Evolutionary conservation across 495 filamentous ascomycete genomes (phyloP).

Genomic region (Penicillium canariense): DNA sequence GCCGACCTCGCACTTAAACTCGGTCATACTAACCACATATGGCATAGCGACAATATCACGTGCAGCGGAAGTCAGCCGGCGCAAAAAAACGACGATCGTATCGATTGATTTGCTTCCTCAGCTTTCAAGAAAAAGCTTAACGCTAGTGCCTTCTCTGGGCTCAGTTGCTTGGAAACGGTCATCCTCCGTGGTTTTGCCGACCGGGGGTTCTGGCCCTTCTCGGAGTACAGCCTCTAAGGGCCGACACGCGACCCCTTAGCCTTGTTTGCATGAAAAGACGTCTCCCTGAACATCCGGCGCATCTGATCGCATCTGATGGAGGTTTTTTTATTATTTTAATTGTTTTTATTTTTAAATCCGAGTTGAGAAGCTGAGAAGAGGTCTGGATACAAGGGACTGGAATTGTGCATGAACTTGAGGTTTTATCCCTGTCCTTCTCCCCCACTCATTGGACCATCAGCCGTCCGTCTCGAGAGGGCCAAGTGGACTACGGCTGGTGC

Average conservation of each 20-base stretch:
- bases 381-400: not conserved
- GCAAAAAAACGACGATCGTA: not conserved
- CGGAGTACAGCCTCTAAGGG: not conserved
- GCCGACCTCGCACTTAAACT: not conserved
- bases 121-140: not conserved
- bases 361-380: not conserved
- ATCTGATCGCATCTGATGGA: not conserved
- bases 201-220: not conserved
- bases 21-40: not conserved
- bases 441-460: not conserved
- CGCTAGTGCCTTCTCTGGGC: not conserved
- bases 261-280: not conserved
- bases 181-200: conserved; percentile 7
- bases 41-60: not conserved
- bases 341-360: not conserved
- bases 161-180: not conserved
- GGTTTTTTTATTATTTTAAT: not conserved
- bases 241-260: not conserved
- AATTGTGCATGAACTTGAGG: not conserved
- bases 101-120: not conserved
- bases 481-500: not conserved
- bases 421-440: not conserved
- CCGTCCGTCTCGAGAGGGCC: not conserved
- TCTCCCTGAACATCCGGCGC: not conserved
- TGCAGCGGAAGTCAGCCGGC: conserved; percentile 1